These are phyloP conservation scores for Penicillium soppii DNA, from an alignment of 495 filamentous ascomycete genomes.

Conservation along the genomic window DNA sequence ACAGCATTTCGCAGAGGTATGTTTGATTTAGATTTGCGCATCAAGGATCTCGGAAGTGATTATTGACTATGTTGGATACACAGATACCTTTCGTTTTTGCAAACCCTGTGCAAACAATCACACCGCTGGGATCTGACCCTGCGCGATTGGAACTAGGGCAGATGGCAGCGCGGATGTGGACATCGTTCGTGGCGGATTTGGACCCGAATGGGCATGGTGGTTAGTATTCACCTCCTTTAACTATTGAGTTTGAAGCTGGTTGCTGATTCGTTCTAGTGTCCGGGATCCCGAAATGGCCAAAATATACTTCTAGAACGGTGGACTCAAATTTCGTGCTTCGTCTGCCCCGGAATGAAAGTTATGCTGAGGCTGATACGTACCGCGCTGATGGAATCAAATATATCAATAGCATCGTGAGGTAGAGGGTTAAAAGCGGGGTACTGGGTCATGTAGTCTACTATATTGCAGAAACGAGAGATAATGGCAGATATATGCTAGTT, in stretches of 20 bases:
- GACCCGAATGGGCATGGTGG: constrained; percentile 48
- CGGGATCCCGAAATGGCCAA: constrained; percentile 27
- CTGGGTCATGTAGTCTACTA: neutral
- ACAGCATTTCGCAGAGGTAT: constrained; percentile 38
- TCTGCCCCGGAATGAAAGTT: constrained; percentile 30
- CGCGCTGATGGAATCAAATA: constrained; percentile 29
- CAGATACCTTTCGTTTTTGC: constrained; percentile 50
- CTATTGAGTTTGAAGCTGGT: neutral
- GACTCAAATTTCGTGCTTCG: constrained; percentile 35
- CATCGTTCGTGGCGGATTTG: constrained; percentile 49
- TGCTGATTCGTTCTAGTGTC: constrained; percentile 14
- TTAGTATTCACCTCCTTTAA: constrained; percentile 3
- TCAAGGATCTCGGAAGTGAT: neutral
- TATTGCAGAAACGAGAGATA: neutral
- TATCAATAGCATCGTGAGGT: constrained; percentile 34
- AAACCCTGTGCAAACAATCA: constrained; percentile 43
- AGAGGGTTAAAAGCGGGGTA: too few species aligned
- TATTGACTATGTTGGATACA: neutral
- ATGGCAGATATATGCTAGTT: neutral
- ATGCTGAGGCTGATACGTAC: constrained; percentile 32
- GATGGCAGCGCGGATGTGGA: constrained; percentile 54
- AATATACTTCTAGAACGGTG: constrained; percentile 15
- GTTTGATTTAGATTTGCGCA: neutral
- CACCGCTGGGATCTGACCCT: constrained; percentile 30
- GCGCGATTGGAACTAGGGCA: constrained; percentile 30